Base-by-base conservation (phyloP, 2,329 filamentous ascomycete genomes). In the Ceratocystis cacaofunesta region DNA sequence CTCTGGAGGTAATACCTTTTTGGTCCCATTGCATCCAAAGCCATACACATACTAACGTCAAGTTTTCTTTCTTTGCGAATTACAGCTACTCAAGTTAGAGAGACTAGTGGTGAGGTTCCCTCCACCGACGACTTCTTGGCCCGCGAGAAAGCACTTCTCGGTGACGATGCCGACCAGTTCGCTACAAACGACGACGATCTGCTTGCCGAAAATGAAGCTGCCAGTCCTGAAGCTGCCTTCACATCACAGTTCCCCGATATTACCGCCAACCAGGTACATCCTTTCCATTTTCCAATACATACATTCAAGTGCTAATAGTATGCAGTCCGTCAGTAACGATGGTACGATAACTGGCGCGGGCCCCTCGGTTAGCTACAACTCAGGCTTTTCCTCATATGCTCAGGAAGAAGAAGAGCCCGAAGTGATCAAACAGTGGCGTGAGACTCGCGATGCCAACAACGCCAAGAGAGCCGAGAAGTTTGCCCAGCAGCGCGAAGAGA, bases 81-180 rank as follows among this genome's bases (percentile, higher is more conserved):
- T 50, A 69, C 76, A 88, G 89, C 85, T 73, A 85, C 86, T 65
- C 83, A 84, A 70, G 80, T 81, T 73, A 82, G 80, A 76, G 80
- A 78, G 65, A 75, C 84, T 46, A 79, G 81, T 68, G 81, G 79
- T 68, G 78, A 81, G 8, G 50, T 67, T 32, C 79, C 83, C 36
- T 85, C 86, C 41, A 80, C 83, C 68, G 85, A 90, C 72, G 90
- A 96, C 76, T 97, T 99, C 75, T 84, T 97, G 61, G 86, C 89
- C 69, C 89, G 92, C 70, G 94, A 99, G 78, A 90, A 91, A 73
- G 94, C 91, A 68, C 77, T 87, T 19, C 85, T 99, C 6, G 94
- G 94, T 70, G 94, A 96, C 69, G 94, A 97, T 75, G 94, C 94
- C 68, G 84, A 91, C 71, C 89, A 92, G 78, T 99, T 99, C 75